Conservation (phyloP, 2,329 filamentous ascomycete species). For the Stagonosporopsis rhizophila region DNA sequence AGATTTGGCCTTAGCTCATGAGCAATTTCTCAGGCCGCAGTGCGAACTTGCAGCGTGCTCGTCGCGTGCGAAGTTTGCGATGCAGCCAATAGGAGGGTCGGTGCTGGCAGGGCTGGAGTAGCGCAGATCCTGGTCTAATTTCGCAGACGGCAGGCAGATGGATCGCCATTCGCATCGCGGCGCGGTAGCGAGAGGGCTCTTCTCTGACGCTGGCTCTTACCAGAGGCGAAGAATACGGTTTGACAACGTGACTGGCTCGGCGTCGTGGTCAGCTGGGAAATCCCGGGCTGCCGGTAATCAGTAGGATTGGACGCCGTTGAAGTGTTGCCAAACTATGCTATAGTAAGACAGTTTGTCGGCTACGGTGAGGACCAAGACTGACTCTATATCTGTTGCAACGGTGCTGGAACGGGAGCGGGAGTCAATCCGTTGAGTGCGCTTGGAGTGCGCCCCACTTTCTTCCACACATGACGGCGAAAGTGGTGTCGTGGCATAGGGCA, state of each 20-base stretch:
- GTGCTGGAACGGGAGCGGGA: slow-evolving; percentile 6
- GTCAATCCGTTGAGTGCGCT: slow-evolving; percentile 2
- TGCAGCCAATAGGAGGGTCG: background rate
- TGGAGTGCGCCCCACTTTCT: slow-evolving; percentile 4
- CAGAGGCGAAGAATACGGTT: slow-evolving; percentile 1
- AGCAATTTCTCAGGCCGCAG: no score
- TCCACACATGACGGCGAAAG: background rate
- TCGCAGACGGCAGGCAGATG: slow-evolving; percentile 27
- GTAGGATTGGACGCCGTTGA: background rate
- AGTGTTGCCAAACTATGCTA: background rate
- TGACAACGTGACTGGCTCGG: background rate
- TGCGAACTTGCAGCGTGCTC: no score
- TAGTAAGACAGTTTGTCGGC: background rate
- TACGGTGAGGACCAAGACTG: background rate
- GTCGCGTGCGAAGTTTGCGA: no score
- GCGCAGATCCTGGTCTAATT: slow-evolving; percentile 32
- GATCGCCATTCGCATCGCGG: no score
- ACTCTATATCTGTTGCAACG: slow-evolving; percentile 16
- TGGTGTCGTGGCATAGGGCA: background rate
- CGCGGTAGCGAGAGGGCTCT: no score
- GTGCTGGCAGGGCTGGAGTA: slow-evolving; percentile 29
- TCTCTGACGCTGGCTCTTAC: no score
- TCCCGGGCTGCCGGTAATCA: background rate
- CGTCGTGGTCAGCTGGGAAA: background rate
- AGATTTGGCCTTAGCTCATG: no score